phyloP scores from a whole-genome alignment of 2,329 filamentous ascomycete genomes.

The Cytospora paraplurivora region DNA sequence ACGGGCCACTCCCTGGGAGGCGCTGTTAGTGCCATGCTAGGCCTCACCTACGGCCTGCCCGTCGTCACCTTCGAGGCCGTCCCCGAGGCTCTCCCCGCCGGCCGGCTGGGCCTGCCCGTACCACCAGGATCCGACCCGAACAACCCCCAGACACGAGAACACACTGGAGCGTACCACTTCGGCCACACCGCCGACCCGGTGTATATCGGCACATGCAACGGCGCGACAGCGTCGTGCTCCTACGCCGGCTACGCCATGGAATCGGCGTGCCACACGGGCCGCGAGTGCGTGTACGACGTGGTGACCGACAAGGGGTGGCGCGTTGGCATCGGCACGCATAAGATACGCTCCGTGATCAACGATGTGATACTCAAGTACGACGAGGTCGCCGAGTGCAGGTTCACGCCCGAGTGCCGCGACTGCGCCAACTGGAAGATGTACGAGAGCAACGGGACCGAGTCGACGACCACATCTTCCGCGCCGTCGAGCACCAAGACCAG shows the following conservation, averaged over 20 bases:
- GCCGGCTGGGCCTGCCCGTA: slow-evolving; percentile 79
- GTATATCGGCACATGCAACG: slow-evolving; percentile 91
- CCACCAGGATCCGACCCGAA: slow-evolving; percentile 77
- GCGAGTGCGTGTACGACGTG: slow-evolving; percentile 88
- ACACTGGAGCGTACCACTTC: slow-evolving; percentile 84
- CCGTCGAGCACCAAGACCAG: slow-evolving; percentile 62
- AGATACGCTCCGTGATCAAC: slow-evolving; percentile 83
- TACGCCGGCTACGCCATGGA: slow-evolving; percentile 93
- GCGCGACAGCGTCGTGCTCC: slow-evolving; percentile 84
- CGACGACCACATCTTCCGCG: slow-evolving; percentile 64
- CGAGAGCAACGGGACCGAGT: slow-evolving; percentile 84
- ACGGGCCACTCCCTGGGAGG: slow-evolving; percentile 92
- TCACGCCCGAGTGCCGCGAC: slow-evolving; percentile 80
- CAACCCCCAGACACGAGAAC: slow-evolving; percentile 68
- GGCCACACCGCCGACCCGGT: slow-evolving; percentile 95
- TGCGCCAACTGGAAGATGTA: slow-evolving; percentile 95
- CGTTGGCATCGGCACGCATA: slow-evolving; percentile 87
- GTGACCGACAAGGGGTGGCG: slow-evolving; percentile 91
- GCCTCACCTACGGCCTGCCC: slow-evolving; percentile 86
- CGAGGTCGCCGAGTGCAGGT: slow-evolving; percentile 72
- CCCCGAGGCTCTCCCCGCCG: slow-evolving; percentile 84
- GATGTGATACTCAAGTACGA: slow-evolving; percentile 87
- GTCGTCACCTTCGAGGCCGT: slow-evolving; percentile 93
- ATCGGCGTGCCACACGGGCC: slow-evolving; percentile 85
- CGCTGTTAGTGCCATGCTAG: slow-evolving; percentile 83